Conservation (phyloP, 2,329 filamentous ascomycete species). For the Pseudodiploospora longispora region DNA sequence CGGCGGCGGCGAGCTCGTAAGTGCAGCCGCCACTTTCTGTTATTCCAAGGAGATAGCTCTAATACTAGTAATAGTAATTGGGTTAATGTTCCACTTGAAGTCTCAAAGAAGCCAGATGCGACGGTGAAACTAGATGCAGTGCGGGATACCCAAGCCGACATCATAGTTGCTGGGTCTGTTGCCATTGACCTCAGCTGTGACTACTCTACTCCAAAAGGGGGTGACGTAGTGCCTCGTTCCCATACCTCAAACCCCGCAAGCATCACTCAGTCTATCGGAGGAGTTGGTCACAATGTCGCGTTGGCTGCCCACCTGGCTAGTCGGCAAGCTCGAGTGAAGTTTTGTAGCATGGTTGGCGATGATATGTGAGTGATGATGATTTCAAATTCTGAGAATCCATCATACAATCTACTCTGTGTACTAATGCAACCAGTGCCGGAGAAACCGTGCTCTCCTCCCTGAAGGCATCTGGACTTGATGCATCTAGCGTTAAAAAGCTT, state of each 20-base stretch:
- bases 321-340: slow-evolving; percentile 51
- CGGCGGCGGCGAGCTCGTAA: slow-evolving; percentile 27
- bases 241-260: slow-evolving; percentile 80
- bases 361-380: slow-evolving; percentile 49
- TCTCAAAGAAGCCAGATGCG: slow-evolving; percentile 1
- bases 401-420: slow-evolving; percentile 19
- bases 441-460: slow-evolving; percentile 63
- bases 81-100: slow-evolving; percentile 12
- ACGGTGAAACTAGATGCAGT: slow-evolving; percentile 8
- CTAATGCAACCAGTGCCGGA: slow-evolving; percentile 45
- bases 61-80: slow-evolving; percentile 27
- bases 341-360: slow-evolving; percentile 75
- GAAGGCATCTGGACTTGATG: slow-evolving; percentile 54
- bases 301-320: slow-evolving; percentile 67
- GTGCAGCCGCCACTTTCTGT: slow-evolving; percentile 18
- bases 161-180: slow-evolving; percentile 86
- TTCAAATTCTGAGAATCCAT: neutral
- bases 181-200: slow-evolving; percentile 85
- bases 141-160: slow-evolving; percentile 39
- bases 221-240: slow-evolving; percentile 37
- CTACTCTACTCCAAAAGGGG: slow-evolving; percentile 34
- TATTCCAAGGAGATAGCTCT: slow-evolving; percentile 20
- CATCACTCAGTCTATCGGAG: slow-evolving; percentile 78
- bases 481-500: slow-evolving; percentile 52
- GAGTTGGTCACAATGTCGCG: slow-evolving; percentile 88